These are phyloP conservation scores for Rubus parviflorus DNA, from an alignment of 306 rosid species.

Conservation along the genomic window DNA sequence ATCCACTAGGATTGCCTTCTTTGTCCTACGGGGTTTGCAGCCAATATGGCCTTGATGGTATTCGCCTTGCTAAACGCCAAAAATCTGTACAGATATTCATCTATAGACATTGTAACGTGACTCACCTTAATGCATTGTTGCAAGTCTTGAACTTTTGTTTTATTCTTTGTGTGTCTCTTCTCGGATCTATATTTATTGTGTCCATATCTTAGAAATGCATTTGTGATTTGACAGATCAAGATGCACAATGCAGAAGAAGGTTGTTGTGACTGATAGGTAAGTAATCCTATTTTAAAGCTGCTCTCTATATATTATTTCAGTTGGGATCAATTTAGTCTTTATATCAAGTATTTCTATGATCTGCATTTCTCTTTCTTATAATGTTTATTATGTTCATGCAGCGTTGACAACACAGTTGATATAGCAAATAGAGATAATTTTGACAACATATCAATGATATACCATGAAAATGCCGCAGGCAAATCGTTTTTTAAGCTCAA, in stretches of 20 bases:
- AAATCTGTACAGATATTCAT: constrained; percentile 62
- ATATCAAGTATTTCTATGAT: no score
- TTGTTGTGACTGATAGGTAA: constrained; percentile 90
- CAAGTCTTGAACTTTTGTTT: constrained; percentile 50
- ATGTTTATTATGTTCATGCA: no score
- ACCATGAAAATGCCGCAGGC: no score
- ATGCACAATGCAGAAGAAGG: constrained; percentile 71
- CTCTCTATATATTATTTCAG: no score
- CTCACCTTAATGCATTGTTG: constrained; percentile 75
- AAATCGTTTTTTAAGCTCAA: no score
- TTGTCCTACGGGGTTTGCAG: constrained; percentile 98
- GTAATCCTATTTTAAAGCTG: constrained; percentile 24
- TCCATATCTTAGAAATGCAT: constrained; percentile 9
- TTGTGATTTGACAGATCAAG: constrained; percentile 55
- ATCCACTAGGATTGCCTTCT: constrained; percentile 96
- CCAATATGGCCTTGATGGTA: constrained; percentile 96
- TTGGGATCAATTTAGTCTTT: no score
- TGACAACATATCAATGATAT: no score
- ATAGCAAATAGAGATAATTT: no score
- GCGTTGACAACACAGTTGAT: no score
- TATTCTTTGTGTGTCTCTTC: constrained; percentile 6
- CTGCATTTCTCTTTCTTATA: no score
- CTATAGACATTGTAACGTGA: constrained; percentile 89
- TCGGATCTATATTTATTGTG: constrained; percentile 16
- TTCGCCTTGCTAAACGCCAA: constrained; percentile 83